Conservation (phyloP, 2,329 filamentous ascomycete species). For the Plectosphaerella sp. region DNA sequence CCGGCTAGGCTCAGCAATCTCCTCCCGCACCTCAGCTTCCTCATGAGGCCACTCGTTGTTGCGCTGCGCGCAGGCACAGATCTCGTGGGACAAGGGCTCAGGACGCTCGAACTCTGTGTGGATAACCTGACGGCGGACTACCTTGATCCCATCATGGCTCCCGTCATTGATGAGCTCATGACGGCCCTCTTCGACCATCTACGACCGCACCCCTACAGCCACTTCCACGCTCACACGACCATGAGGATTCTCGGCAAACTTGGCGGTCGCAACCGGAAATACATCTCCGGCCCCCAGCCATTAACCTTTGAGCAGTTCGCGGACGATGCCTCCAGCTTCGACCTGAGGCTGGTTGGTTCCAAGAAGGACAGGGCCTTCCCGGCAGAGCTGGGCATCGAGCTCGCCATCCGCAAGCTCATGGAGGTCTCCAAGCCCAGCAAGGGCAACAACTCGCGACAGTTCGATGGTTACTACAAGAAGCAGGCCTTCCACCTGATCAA, state of each 20-base stretch:
- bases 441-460: slow-evolving; percentile 49
- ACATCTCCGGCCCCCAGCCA: slow-evolving; percentile 84
- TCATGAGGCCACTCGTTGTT: slow-evolving; percentile 97
- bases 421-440: slow-evolving; percentile 66
- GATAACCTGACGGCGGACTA: slow-evolving; percentile 98
- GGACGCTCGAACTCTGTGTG: slow-evolving; percentile 93
- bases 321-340: slow-evolving; percentile 83
- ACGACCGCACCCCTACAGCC: slow-evolving; percentile 88
- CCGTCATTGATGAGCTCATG: slow-evolving; percentile 98
- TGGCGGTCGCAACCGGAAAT: slow-evolving; percentile 91
- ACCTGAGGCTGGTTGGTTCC: slow-evolving; percentile 83
- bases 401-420: slow-evolving; percentile 82
- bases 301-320: slow-evolving; percentile 79
- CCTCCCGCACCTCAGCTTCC: slow-evolving; percentile 87
- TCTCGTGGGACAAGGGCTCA: slow-evolving; percentile 86
- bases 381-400: slow-evolving; percentile 78
- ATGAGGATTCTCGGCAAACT: slow-evolving; percentile 97
- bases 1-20: slow-evolving; percentile 92
- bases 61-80: slow-evolving; percentile 88
- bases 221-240: slow-evolving; percentile 96
- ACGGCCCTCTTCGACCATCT: slow-evolving; percentile 95
- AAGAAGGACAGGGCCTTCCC: slow-evolving; percentile 87
- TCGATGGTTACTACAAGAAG: slow-evolving; percentile 84
- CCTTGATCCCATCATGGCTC: slow-evolving; percentile 97
- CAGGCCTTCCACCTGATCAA: slow-evolving; percentile 87